Base-by-base conservation (phyloP, 1,139 yeast species). In the Pichia sp. region DNA sequence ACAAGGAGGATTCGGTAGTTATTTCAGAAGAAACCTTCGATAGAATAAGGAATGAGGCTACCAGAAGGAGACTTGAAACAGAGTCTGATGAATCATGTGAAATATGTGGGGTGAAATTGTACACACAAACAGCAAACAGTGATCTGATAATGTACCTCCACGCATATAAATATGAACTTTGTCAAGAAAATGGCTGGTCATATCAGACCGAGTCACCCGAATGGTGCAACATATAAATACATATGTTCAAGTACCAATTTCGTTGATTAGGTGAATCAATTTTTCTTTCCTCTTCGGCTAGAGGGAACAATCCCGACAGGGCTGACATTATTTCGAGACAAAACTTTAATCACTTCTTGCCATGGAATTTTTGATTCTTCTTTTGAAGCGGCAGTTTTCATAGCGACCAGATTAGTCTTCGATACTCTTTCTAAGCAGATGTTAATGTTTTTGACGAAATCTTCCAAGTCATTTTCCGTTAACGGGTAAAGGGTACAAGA, bases 61-160 rank as follows among this genome's bases (percentile, higher is more conserved):
- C 39, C 18, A 8, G 26, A 9, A 57, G 55, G 26, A 60, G 67
- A 41, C 41, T 47, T 12, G 40, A 45, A 2, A 44, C 58, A 16
- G 54, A 60, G 49, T 59, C 54, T 23, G 67, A 36, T 40, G 59
- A 34, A 2, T 50, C 19, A 0, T 83, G 90, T 61, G 52, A 57
- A 0, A 76, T 70, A 16, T 85, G 90, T 66, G 71, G 70, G 1
- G 64, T 74, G 1, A 60, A 63, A 1, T 57, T 76, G 10, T 75
- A 73, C 52, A 61, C 66, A 1, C 74, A 73, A 42, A 78, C 76
- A 2, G 68, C 69, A 25, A 60, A 64, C 9, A 64, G 69, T 9
- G 72, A 73, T 13, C 62, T 76, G 56, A 68, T 66, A 21, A 67
- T 85, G 40, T 82, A 78, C 75, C 64, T 85, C 47, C 90, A 85